These are phyloP conservation scores for Pseudotulostoma volvatum DNA, from an alignment of 495 filamentous ascomycete species.

Conservation along the genomic window DNA sequence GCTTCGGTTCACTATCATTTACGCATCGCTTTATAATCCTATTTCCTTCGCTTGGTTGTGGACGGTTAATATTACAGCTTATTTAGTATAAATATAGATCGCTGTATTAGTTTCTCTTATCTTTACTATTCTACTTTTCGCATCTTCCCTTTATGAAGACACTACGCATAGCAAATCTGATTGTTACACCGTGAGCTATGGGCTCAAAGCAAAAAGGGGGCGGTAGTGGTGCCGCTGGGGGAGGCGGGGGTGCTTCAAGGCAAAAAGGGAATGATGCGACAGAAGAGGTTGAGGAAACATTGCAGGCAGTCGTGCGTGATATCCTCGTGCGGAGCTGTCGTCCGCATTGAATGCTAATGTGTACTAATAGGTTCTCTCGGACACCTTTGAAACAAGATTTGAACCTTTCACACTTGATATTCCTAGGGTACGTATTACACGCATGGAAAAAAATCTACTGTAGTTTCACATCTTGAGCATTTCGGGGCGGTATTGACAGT, in stretches of 20 bases:
- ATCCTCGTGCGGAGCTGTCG: not conserved
- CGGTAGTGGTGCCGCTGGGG: not conserved
- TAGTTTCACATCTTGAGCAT: not conserved
- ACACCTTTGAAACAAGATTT: constrained; percentile 87
- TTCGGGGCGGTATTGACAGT: not conserved
- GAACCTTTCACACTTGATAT: constrained; percentile 75
- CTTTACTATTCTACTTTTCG: too few species aligned
- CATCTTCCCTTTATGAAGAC: too few species aligned
- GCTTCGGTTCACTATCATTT: too few species aligned
- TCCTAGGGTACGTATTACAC: constrained; percentile 51
- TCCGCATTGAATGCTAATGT: constrained; percentile 7
- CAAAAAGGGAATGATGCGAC: constrained; percentile 33
- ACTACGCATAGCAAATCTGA: too few species aligned
- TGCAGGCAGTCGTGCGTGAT: constrained; percentile 71
- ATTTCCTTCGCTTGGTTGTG: too few species aligned
- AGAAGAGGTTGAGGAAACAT: constrained; percentile 61
- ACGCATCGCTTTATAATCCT: too few species aligned
- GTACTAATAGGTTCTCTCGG: constrained; percentile 52
- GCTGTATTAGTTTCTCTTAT: too few species aligned
- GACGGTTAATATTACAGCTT: too few species aligned
- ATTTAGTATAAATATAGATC: too few species aligned
- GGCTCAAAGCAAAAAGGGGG: constrained; percentile 39
- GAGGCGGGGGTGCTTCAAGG: constrained; percentile 35
- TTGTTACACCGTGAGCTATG: too few species aligned
- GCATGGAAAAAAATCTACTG: not conserved